A percentile compares a stretch with the other conserved stretches of the same genome.
Conservation (phyloP, 345 rosid species). For the Isatis tinctoria region DNA sequence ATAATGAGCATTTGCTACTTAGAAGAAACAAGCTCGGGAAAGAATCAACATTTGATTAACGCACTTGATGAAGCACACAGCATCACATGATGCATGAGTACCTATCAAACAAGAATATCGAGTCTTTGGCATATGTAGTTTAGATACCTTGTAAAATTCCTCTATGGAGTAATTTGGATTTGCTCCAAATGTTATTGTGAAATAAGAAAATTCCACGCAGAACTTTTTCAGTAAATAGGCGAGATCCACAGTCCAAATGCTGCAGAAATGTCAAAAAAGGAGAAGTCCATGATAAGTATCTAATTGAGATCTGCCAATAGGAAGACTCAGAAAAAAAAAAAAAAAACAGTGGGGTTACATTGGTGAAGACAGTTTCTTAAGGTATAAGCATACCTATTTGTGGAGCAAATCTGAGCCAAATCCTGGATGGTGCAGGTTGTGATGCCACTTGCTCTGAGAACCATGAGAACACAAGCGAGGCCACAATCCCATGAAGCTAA, state of each 20-base stretch:
- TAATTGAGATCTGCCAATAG: not conserved
- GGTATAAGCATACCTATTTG: conserved; percentile 56
- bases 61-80: not conserved
- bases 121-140: not conserved
- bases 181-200: conserved; percentile 84
- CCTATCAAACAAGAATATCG: conserved; percentile 9
- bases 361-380: not conserved
- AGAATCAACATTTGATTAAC: not conserved
- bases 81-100: not conserved
- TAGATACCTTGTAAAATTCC: conserved; percentile 77
- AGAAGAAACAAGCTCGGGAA: not conserved
- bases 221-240: conserved; percentile 77
- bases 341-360: not conserved
- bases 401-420: conserved; percentile 66
- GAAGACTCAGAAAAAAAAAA: not conserved
- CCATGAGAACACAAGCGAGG: conserved; percentile 88
- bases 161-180: conserved; percentile 82
- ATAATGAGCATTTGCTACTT: not conserved
- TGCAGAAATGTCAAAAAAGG: conserved; percentile 39
- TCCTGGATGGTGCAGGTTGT: conserved; percentile 45
- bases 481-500: conserved; percentile 93
- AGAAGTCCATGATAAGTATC: not conserved
- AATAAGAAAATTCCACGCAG: conserved; percentile 72
- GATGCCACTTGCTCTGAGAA: conserved; percentile 67
- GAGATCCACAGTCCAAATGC: conserved; percentile 93